Evolutionary conservation across 768 basidiomycete species (phyloP).

Genomic region (Exsudoporus frostii): DNA sequence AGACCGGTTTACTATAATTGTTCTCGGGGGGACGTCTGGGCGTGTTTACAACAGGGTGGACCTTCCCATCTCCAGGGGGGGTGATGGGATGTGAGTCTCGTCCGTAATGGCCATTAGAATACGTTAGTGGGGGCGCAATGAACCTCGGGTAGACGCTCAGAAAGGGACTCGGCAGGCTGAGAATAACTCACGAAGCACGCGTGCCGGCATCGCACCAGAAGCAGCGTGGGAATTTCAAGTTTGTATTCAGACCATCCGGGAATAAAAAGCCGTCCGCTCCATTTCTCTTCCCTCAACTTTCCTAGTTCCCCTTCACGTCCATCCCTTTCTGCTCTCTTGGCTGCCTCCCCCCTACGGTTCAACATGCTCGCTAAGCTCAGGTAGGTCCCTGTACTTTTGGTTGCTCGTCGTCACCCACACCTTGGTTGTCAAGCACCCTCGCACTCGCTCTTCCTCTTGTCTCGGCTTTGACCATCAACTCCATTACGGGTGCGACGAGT

Average conservation of each 20-base stretch:
- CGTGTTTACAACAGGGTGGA: not conserved
- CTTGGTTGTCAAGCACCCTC: slow-evolving; percentile 33
- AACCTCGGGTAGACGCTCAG: slow-evolving; percentile 6
- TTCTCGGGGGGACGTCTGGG: not conserved
- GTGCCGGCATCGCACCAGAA: slow-evolving; percentile 19
- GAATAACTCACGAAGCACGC: slow-evolving; percentile 8
- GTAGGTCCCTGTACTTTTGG: slow-evolving; percentile 27
- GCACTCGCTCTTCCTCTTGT: slow-evolving; percentile 44
- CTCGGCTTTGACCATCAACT: slow-evolving; percentile 43
- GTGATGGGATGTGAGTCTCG: not conserved
- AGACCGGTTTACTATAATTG: slow-evolving; percentile 8
- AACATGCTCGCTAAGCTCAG: slow-evolving; percentile 52
- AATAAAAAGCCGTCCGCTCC: slow-evolving; percentile 22
- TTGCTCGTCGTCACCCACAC: not conserved
- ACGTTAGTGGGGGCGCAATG: not conserved
- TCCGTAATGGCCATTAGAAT: slow-evolving; percentile 3
- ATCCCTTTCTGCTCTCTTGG: slow-evolving; percentile 10
- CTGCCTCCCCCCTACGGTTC: slow-evolving; percentile 12
- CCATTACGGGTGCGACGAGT: slow-evolving; percentile 34
- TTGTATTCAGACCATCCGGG: slow-evolving; percentile 2
- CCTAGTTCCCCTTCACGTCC: slow-evolving; percentile 16
- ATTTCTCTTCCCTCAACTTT: slow-evolving; percentile 2
- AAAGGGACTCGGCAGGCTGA: slow-evolving; percentile 7
- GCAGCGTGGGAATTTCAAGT: slow-evolving; percentile 22
- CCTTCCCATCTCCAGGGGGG: slow-evolving; percentile 8